phyloP scores from a whole-genome alignment of 1,284 basidiomycete species.

The Boletus sp. region DNA sequence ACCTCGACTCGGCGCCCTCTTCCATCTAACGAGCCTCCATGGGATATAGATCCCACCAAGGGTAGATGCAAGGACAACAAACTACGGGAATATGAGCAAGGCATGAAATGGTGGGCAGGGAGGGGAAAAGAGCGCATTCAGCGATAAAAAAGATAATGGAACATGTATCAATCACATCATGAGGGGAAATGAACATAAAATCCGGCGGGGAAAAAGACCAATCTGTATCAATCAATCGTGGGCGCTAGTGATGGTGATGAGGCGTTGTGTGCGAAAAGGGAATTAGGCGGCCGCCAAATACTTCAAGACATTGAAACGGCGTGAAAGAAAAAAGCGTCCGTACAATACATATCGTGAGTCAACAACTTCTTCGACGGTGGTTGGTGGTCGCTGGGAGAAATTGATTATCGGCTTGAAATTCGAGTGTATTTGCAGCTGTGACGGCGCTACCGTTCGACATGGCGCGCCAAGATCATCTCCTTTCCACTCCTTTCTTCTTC shows the following conservation, averaged over 20 bases:
- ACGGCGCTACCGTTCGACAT: slow-evolving; percentile 36
- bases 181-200: slow-evolving; percentile 33
- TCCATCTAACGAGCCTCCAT: slow-evolving; percentile 62
- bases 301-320: slow-evolving; percentile 36
- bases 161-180: slow-evolving; percentile 31
- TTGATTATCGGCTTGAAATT: slow-evolving; percentile 19
- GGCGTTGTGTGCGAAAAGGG: slow-evolving; percentile 27
- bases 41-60: slow-evolving; percentile 41
- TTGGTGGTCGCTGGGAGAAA: slow-evolving; percentile 19
- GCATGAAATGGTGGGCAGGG: slow-evolving; percentile 34
- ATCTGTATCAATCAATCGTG: slow-evolving; percentile 38
- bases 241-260: slow-evolving; percentile 38
- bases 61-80: slow-evolving; percentile 69
- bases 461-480: slow-evolving; percentile 48
- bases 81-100: slow-evolving; percentile 34
- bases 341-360: slow-evolving; percentile 49
- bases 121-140: slow-evolving; percentile 27
- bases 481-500: slow-evolving; percentile 21
- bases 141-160: slow-evolving; percentile 26
- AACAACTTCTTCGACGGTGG: slow-evolving; percentile 37
- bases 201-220: slow-evolving; percentile 31
- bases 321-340: slow-evolving; percentile 72
- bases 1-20: slow-evolving; percentile 63
- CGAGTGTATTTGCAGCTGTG: slow-evolving; percentile 30
- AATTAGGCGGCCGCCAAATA: slow-evolving; percentile 39